Conservation (phyloP, 768 basidiomycete species). For the Rhodotorula taiwanensis region DNA sequence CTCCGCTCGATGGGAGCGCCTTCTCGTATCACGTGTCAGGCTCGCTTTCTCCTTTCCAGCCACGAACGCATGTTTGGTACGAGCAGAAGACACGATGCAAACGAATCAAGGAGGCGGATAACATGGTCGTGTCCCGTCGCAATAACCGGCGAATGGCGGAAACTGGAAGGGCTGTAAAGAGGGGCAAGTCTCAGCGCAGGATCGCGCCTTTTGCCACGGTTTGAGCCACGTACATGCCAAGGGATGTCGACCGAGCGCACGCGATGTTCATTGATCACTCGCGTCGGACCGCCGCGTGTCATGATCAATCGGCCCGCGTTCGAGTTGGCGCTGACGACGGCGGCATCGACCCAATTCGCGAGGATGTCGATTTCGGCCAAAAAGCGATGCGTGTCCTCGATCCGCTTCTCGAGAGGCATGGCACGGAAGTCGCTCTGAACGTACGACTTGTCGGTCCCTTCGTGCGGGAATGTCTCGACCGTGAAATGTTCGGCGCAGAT, state of each 20-base stretch:
- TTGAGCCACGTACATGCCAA: conserved; percentile 12
- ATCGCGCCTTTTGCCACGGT: background rate
- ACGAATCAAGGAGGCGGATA: too few species aligned
- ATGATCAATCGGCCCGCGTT: conserved; percentile 6
- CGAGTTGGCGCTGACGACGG: conserved; percentile 17
- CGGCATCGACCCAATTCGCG: conserved; percentile 11
- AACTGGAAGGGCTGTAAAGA: conserved; percentile 5
- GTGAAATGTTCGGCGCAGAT: background rate
- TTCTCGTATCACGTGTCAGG: too few species aligned
- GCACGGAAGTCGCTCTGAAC: conserved; percentile 2
- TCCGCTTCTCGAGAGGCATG: background rate
- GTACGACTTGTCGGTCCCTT: conserved; percentile 1
- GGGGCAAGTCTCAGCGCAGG: too few species aligned
- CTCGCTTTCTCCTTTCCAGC: too few species aligned
- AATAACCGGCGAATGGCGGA: background rate
- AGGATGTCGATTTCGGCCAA: conserved; percentile 8
- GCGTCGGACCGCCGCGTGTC: background rate
- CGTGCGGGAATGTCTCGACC: background rate
- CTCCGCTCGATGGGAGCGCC: too few species aligned
- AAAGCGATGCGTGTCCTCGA: background rate
- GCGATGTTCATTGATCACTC: background rate
- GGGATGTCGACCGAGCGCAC: conserved; percentile 13
- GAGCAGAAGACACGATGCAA: too few species aligned
- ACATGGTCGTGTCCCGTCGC: background rate
- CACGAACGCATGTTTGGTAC: too few species aligned